Percentiles rank a stretch among this genome's conserved stretches.
Evolutionary conservation across 192 early-diverging fungal species (phyloP).

Genomic region (Backusella liffmaniae): DNA sequence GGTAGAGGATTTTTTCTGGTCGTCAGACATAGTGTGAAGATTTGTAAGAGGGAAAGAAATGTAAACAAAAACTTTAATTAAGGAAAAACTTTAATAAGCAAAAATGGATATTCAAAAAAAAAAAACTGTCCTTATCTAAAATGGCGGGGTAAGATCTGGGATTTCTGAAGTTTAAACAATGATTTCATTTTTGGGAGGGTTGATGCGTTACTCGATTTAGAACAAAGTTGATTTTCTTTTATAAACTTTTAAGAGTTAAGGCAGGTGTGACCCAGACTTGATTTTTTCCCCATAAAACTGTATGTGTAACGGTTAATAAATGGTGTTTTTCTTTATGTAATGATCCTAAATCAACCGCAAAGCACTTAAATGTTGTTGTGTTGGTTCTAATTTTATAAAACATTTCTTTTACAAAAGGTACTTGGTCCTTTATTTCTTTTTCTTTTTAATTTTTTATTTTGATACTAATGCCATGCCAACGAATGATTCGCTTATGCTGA

Average conservation of each 20-base stretch:
- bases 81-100: background rate
- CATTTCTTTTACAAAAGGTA: background rate
- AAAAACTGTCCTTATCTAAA: conserved; percentile 2
- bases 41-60: background rate
- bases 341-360: background rate
- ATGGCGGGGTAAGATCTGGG: conserved; percentile 5
- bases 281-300: background rate
- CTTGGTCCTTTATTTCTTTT: background rate
- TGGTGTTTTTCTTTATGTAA: too few relatives aligned
- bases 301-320: background rate
- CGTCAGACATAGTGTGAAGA: conserved; percentile 6
- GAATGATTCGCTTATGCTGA: background rate
- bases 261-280: background rate
- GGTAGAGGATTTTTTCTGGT: conserved; percentile 20
- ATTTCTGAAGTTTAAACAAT: background rate
- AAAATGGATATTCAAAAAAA: background rate
- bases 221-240: background rate
- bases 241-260: background rate
- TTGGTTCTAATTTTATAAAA: background rate
- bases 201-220: background rate
- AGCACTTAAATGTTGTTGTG: background rate
- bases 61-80: background rate
- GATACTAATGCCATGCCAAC: background rate
- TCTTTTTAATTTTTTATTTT: background rate
- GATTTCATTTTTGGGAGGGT: background rate